Evolutionary conservation across 2,329 filamentous ascomycete genomes (phyloP).

Genomic region (Alternaria incomplexa): DNA sequence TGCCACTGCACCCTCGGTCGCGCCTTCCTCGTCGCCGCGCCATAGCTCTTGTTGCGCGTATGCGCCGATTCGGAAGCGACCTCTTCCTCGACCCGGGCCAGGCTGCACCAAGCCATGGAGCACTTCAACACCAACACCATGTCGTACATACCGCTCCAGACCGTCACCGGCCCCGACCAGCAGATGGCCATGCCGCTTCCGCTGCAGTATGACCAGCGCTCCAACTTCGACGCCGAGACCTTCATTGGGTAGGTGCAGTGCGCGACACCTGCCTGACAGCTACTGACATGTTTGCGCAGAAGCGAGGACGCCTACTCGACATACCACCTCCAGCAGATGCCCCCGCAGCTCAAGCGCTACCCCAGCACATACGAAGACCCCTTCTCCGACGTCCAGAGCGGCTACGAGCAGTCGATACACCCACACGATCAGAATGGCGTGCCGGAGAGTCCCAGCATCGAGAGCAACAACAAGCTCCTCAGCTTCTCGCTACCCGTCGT

Average conservation of each 20-base stretch:
- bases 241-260: constrained; percentile 61
- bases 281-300: constrained; percentile 47
- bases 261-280: neutral
- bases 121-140: constrained; percentile 67
- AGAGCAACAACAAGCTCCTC: constrained; percentile 66
- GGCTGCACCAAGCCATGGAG: constrained; percentile 51
- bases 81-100: constrained; percentile 26
- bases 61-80: constrained; percentile 30
- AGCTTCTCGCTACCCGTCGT: constrained; percentile 57
- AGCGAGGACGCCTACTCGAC: constrained; percentile 59
- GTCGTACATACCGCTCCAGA: constrained; percentile 65
- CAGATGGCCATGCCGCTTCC: constrained; percentile 51
- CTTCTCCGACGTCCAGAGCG: constrained; percentile 59
- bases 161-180: constrained; percentile 54
- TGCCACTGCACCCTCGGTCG: neutral
- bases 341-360: constrained; percentile 56
- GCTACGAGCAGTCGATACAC: constrained; percentile 54
- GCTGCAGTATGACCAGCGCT: constrained; percentile 62
- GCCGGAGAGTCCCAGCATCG: constrained; percentile 63
- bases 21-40: constrained; percentile 6
- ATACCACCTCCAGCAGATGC: constrained; percentile 51
- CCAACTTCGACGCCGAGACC: constrained; percentile 65
- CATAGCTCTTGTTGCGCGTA: constrained; percentile 31
- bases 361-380: constrained; percentile 58
- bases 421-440: constrained; percentile 53